phyloP scores from a whole-genome alignment of 1,284 basidiomycete genomes.

The Paramarasmius palmivorus region DNA sequence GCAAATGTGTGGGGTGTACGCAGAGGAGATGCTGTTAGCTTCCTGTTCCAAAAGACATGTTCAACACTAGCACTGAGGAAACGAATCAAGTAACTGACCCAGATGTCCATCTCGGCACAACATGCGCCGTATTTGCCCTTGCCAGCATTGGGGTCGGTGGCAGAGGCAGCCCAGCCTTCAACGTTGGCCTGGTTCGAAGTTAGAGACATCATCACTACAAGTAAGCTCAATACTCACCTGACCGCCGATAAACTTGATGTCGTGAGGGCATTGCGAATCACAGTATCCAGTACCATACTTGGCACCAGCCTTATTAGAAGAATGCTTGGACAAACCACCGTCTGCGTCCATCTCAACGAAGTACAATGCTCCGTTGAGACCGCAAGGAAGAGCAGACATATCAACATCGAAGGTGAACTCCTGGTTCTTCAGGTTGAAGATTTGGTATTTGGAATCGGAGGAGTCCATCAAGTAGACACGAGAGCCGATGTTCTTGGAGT shows the following conservation, averaged over 20 bases:
- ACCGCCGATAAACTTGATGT: constrained; percentile 56
- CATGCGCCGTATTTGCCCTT: constrained; percentile 45
- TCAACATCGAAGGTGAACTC: constrained; percentile 53
- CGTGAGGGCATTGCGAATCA: constrained; percentile 48
- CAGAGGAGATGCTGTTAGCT: constrained; percentile 48
- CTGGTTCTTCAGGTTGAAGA: constrained; percentile 33
- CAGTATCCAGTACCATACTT: constrained; percentile 58
- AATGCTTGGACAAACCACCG: constrained; percentile 41
- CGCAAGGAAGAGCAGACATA: constrained; percentile 29
- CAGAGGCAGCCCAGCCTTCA: constrained; percentile 38
- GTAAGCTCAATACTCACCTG: constrained; percentile 26
- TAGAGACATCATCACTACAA: constrained; percentile 1
- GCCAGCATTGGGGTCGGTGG: constrained; percentile 45
- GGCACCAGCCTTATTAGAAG: constrained; percentile 49
- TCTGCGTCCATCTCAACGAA: constrained; percentile 41
- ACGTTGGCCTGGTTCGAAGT: constrained; percentile 41
- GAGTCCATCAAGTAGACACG: constrained; percentile 52
- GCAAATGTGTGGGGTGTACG: constrained; percentile 45
- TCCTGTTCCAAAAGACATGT: too few relatives aligned
- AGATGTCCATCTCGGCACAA: constrained; percentile 60
- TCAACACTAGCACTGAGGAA: too few relatives aligned
- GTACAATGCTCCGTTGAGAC: constrained; percentile 34
- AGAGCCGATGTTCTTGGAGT: constrained; percentile 49
- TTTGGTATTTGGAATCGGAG: constrained; percentile 16
- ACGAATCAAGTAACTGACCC: too few relatives aligned